These are phyloP conservation scores for Mangifera indica DNA, from an alignment of 345 rosid species.

Conservation along the genomic window DNA sequence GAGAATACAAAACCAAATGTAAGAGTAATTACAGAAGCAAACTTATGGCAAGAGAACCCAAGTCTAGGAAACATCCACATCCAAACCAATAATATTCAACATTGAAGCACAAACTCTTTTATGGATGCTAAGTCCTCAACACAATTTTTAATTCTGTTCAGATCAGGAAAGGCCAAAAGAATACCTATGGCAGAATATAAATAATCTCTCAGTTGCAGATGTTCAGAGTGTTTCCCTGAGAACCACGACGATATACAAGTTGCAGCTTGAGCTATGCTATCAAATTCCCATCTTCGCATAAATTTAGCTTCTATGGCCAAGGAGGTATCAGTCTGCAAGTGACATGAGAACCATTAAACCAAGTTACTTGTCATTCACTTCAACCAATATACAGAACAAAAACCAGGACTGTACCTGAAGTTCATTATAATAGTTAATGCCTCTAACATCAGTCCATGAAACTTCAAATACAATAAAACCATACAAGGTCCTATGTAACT, in stretches of 20 bases:
- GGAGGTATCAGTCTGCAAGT: conserved; percentile 84
- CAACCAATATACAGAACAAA: conserved; percentile 9
- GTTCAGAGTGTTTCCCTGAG: conserved; percentile 63
- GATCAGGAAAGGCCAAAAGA: conserved; percentile 5
- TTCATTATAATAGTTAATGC: conserved; percentile 86
- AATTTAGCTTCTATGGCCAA: conserved; percentile 83
- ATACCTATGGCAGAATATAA: conserved; percentile 60
- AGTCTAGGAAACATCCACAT: neutral
- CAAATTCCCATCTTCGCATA: conserved; percentile 98
- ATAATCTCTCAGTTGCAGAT: conserved; percentile 49
- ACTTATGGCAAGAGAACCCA: neutral
- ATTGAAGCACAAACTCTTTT: neutral
- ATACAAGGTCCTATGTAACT: conserved; percentile 71
- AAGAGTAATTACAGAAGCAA: neutral
- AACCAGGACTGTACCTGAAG: conserved; percentile 66
- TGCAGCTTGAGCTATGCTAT: conserved; percentile 76
- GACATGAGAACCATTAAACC: conserved; percentile 28
- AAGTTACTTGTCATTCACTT: conserved; percentile 8
- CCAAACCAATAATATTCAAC: conserved; percentile 1
- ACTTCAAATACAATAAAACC: conserved; percentile 97
- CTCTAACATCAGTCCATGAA: conserved; percentile 76
- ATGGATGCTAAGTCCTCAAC: neutral
- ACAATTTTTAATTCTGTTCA: neutral
- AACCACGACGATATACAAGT: conserved; percentile 70
- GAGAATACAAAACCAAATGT: neutral